Conservation (phyloP, 2,329 filamentous ascomycete species). For the Anthostomella pinea region DNA sequence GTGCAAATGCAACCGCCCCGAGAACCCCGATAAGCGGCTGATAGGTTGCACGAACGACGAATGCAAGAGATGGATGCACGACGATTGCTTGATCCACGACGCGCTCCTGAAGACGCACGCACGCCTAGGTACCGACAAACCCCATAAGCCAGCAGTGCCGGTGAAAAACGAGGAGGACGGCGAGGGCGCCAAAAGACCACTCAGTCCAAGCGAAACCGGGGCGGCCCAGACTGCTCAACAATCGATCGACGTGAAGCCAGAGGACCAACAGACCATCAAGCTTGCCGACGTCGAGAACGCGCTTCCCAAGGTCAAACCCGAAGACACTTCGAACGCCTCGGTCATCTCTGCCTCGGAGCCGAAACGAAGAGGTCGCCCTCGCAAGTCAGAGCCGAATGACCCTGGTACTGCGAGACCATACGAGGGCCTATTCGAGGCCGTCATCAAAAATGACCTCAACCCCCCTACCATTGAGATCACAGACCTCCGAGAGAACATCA, state of each 20-base stretch:
- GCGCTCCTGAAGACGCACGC: constrained; percentile 49
- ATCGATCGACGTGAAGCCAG: constrained; percentile 52
- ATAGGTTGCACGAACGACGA: constrained; percentile 53
- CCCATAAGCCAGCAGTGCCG: constrained; percentile 40
- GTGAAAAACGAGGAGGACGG: constrained; percentile 40
- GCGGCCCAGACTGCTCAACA: constrained; percentile 47
- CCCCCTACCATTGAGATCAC: constrained; percentile 50
- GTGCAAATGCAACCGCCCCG: constrained; percentile 58
- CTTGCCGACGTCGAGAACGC: constrained; percentile 31
- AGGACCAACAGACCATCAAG: constrained; percentile 35
- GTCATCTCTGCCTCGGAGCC: constrained; percentile 22
- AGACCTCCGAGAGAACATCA: constrained; percentile 47
- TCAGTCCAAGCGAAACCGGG: constrained; percentile 51
- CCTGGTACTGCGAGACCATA: constrained; percentile 43
- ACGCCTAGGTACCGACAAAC: constrained; percentile 48
- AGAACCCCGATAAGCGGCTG: constrained; percentile 60
- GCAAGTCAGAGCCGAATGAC: constrained; percentile 37
- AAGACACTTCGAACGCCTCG: constrained; percentile 38
- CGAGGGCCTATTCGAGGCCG: constrained; percentile 50
- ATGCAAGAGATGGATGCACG: constrained; percentile 62
- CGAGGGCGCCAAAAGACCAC: constrained; percentile 40
- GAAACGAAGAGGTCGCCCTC: constrained; percentile 35
- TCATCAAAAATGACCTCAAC: constrained; percentile 44
- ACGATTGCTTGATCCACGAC: constrained; percentile 59
- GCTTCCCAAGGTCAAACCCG: constrained; percentile 24